Evolutionary conservation across 2,329 filamentous ascomycete genomes (phyloP).

Genomic region (Zymoseptoria crescenta): DNA sequence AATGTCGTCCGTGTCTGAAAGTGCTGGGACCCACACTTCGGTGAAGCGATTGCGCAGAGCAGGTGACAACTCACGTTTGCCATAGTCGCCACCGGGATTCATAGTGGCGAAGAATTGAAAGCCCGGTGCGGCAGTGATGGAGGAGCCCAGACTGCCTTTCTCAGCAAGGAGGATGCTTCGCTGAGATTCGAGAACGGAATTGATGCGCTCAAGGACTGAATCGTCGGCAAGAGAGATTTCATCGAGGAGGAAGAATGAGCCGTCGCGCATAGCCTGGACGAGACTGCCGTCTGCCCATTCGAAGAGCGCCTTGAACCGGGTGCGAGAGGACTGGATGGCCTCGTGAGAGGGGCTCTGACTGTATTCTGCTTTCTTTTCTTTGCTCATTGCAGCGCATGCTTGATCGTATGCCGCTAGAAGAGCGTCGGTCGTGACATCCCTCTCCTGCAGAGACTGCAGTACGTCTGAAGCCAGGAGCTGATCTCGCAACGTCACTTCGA

Average conservation of each 20-base stretch:
- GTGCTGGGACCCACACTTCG: slow-evolving; percentile 92
- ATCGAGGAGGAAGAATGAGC: slow-evolving; percentile 86
- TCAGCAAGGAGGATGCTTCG: slow-evolving; percentile 84
- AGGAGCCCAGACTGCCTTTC: slow-evolving; percentile 78
- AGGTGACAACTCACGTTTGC: slow-evolving; percentile 93
- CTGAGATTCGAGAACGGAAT: slow-evolving; percentile 88
- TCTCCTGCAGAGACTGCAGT: slow-evolving; percentile 13
- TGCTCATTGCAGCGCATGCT: slow-evolving; percentile 33
- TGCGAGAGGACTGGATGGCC: slow-evolving; percentile 41
- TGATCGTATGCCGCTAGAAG: slow-evolving; percentile 53
- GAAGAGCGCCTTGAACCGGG: slow-evolving; percentile 75
- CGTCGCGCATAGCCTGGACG: slow-evolving; percentile 85
- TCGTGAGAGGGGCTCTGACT: slow-evolving; percentile 12
- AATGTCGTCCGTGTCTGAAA: slow-evolving; percentile 79
- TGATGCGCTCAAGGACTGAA: slow-evolving; percentile 89
- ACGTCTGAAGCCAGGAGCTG: slow-evolving; percentile 46
- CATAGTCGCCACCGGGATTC: slow-evolving; percentile 98
- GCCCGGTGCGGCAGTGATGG: slow-evolving; percentile 63
- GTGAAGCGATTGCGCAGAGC: slow-evolving; percentile 94
- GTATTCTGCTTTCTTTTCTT: slow-evolving; percentile 9
- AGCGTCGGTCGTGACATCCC: slow-evolving; percentile 40
- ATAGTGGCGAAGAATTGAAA: slow-evolving; percentile 98
- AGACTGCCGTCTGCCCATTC: slow-evolving; percentile 95
- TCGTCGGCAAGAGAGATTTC: slow-evolving; percentile 98
- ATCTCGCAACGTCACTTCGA: slow-evolving; percentile 57